Evolutionary conservation across 78 protist genomes (phyloP).

Genomic region (Bigelowiella natans): DNA sequence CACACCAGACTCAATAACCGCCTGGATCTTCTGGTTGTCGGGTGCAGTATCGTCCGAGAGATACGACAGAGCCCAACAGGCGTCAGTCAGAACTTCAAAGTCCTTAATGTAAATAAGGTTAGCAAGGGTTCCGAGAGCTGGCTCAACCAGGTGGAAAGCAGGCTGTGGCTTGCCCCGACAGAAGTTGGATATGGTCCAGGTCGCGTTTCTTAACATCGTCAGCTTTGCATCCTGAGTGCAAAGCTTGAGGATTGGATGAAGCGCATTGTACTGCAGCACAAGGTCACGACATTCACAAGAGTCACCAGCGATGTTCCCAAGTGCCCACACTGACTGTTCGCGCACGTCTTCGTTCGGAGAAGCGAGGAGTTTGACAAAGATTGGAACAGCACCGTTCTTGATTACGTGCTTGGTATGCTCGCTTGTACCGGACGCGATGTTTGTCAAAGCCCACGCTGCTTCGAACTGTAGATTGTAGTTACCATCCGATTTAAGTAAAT

Average conservation of each 20-base stretch:
- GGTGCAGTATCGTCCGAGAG: constrained; percentile 73
- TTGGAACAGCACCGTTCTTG: constrained; percentile 70
- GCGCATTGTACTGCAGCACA: constrained; percentile 47
- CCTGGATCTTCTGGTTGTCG: constrained; percentile 61
- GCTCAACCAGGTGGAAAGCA: constrained; percentile 6
- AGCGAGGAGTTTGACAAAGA: constrained; percentile 66
- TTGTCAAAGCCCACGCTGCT: constrained; percentile 96
- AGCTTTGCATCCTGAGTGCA: constrained; percentile 30
- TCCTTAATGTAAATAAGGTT: constrained; percentile 54
- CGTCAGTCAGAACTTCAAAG: constrained; percentile 81
- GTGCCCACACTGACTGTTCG: constrained; percentile 96
- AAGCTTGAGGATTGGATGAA: constrained; percentile 11
- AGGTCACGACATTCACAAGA: constrained; percentile 66
- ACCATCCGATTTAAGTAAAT: constrained; percentile 45
- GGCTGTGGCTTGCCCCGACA: constrained; percentile 90
- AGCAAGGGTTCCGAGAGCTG: constrained; percentile 47
- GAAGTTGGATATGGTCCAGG: constrained; percentile 92
- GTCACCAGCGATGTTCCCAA: constrained; percentile 98
- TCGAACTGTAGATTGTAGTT: constrained; percentile 54
- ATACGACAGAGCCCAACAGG: constrained; percentile 93
- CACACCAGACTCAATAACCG: constrained; percentile 65
- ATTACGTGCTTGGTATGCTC: constrained; percentile 75
- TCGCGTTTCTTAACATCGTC: constrained; percentile 81
- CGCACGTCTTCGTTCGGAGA: constrained; percentile 65
- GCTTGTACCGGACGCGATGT: constrained; percentile 90